Conservation (phyloP, 805 yeast species). For the Pichia nanzhaoensis region DNA sequence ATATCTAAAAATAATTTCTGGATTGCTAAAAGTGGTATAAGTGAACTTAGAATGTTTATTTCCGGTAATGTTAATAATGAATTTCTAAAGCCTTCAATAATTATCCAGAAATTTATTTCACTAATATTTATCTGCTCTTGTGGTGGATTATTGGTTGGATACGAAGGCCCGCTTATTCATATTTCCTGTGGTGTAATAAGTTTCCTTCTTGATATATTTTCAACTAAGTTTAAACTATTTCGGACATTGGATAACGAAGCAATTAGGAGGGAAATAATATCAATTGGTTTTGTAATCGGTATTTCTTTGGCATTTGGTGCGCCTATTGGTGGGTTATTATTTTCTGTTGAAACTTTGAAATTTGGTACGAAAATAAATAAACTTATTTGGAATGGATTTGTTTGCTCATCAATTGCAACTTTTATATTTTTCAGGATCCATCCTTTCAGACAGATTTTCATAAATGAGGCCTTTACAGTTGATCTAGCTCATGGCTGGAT, state of each 20-base stretch:
- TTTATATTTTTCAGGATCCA: constrained; percentile 47
- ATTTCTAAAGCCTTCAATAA: constrained; percentile 45
- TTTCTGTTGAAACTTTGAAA: constrained; percentile 63
- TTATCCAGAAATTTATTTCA: constrained; percentile 52
- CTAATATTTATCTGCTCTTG: constrained; percentile 61
- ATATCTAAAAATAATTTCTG: constrained; percentile 30
- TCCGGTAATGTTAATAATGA: constrained; percentile 54
- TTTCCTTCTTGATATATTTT: constrained; percentile 29
- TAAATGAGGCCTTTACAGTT: constrained; percentile 47
- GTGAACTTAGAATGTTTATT: constrained; percentile 63
- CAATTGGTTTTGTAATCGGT: constrained; percentile 80
- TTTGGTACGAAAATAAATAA: constrained; percentile 56
- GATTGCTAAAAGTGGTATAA: constrained; percentile 56
- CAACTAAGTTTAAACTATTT: constrained; percentile 13
- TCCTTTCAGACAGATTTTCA: constrained; percentile 41
- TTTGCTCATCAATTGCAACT: constrained; percentile 69
- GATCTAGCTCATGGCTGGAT: constrained; percentile 69
- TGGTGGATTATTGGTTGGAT: constrained; percentile 71
- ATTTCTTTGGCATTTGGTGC: constrained; percentile 80
- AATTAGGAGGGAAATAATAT: constrained; percentile 52
- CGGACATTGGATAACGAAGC: constrained; percentile 43
- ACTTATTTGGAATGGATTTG: constrained; percentile 79
- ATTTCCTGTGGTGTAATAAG: constrained; percentile 57
- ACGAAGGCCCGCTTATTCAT: constrained; percentile 84
- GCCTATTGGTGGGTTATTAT: constrained; percentile 83